A percentile compares a stretch with the other conserved stretches of the same genome.
Evolutionary conservation across 805 yeast genomes (phyloP).

Genomic region (Wickerhamiella nectarea): DNA sequence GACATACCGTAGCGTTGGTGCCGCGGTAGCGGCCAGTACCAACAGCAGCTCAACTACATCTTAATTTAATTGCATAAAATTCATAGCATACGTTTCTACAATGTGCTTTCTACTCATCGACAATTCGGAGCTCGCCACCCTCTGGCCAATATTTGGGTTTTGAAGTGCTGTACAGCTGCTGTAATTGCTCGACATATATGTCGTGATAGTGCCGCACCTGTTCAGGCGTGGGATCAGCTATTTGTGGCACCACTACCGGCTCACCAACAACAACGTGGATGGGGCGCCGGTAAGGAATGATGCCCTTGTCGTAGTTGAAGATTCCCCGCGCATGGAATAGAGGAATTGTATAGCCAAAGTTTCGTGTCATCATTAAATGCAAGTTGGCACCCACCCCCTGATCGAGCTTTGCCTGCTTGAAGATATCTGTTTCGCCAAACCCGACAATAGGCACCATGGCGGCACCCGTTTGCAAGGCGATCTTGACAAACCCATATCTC

Average conservation of each 20-base stretch:
- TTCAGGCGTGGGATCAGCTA: conserved; percentile 10
- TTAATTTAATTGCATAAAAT: background rate
- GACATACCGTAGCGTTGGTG: conserved; percentile 9
- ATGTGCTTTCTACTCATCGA: background rate
- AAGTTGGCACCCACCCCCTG: conserved; percentile 24
- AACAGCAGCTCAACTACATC: background rate
- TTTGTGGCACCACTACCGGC: conserved; percentile 27
- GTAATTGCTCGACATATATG: conserved; percentile 50
- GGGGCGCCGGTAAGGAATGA: conserved; percentile 72
- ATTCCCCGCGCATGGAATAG: conserved; percentile 85
- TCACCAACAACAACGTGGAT: conserved; percentile 46
- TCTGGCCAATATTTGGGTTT: conserved; percentile 27
- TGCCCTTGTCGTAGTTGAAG: conserved; percentile 83
- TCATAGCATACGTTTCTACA: too few relatives aligned
- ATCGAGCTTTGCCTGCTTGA: conserved; percentile 35
- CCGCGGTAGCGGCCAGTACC: background rate
- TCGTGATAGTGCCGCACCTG: conserved; percentile 42
- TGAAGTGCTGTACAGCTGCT: conserved; percentile 51
- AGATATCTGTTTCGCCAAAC: conserved; percentile 75
- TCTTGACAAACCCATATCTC: conserved; percentile 76
- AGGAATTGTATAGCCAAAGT: conserved; percentile 76
- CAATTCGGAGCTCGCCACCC: background rate
- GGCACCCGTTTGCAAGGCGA: conserved; percentile 72
- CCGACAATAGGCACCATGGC: conserved; percentile 79
- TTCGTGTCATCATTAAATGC: conserved; percentile 60